Evolutionary conservation across 225 moss, liverwort and hornwort genomes (phyloP).

Genomic region (Marchantia polymorpha): DNA sequence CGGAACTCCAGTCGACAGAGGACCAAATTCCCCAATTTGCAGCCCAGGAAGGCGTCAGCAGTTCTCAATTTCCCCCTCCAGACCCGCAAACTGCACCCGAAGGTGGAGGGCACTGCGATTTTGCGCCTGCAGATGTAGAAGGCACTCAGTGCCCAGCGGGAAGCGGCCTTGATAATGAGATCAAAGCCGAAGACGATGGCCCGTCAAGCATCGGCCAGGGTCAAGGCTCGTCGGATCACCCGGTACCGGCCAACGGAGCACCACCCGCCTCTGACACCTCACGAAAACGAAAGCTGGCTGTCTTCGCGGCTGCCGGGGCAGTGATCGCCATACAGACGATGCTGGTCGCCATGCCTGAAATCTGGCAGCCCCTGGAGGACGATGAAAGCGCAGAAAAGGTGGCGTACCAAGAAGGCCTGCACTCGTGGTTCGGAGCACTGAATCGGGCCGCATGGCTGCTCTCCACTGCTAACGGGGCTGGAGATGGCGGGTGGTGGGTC

Average conservation of each 20-base stretch:
- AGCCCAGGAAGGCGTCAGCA: not conserved
- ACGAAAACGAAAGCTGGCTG: conserved; percentile 24
- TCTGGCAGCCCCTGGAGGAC: conserved; percentile 25
- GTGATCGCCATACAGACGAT: conserved; percentile 21
- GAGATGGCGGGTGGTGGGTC: conserved; percentile 30
- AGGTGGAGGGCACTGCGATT: not conserved
- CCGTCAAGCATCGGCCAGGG: not conserved
- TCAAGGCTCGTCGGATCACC: not conserved
- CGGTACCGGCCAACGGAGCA: not conserved
- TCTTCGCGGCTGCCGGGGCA: conserved; percentile 24
- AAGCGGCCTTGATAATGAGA: not conserved
- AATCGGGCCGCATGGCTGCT: conserved; percentile 26
- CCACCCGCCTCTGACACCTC: not conserved
- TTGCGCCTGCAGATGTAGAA: not conserved
- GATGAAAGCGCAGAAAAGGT: conserved; percentile 22
- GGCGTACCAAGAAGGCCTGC: conserved; percentile 23
- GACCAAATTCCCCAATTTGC: not conserved
- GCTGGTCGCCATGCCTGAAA: conserved; percentile 25
- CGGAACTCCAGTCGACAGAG: not conserved
- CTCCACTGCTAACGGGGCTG: conserved; percentile 18
- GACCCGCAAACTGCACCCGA: not conserved
- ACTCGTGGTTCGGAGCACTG: conserved; percentile 24
- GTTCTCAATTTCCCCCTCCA: not conserved
- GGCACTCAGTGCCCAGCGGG: not conserved
- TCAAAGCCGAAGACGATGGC: not conserved